A percentile compares a stretch with the other conserved stretches of the same genome.
Evolutionary conservation across 768 basidiomycete genomes (phyloP).

Genomic region (Mycena galopus): DNA sequence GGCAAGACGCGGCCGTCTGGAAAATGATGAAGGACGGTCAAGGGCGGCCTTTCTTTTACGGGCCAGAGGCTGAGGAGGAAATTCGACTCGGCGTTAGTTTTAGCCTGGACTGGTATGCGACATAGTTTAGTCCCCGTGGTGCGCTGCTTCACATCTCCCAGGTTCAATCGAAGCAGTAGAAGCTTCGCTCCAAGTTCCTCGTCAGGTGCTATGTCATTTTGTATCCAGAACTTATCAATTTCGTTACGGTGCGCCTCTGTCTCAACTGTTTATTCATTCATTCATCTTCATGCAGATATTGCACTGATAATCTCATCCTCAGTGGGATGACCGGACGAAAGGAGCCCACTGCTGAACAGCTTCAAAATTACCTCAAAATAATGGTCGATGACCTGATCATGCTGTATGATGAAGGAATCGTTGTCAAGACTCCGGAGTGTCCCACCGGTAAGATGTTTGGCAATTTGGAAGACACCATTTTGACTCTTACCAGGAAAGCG

Average conservation of each 20-base stretch:
- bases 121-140: constrained; percentile 9
- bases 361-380: constrained; percentile 31
- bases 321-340: not conserved
- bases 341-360: too few species aligned
- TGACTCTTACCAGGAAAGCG: not conserved
- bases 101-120: constrained; percentile 39
- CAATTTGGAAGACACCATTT: constrained; percentile 9
- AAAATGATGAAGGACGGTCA: constrained; percentile 15
- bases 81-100: constrained; percentile 37
- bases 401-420: too few species aligned
- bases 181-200: constrained; percentile 30
- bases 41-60: constrained; percentile 28
- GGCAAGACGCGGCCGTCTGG: not conserved
- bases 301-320: constrained; percentile 37
- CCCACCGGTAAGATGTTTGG: too few species aligned
- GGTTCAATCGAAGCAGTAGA: constrained; percentile 32
- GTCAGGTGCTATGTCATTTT: constrained; percentile 25
- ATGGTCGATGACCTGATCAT: constrained; percentile 8
- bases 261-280: not conserved
- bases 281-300: constrained; percentile 33
- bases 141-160: constrained; percentile 17
- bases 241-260: constrained; percentile 15
- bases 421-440: too few species aligned
- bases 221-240: constrained; percentile 28
- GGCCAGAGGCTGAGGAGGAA: constrained; percentile 14